Evolutionary conservation across 306 rosid genomes (phyloP).

Genomic region (Sicyos baderoa): DNA sequence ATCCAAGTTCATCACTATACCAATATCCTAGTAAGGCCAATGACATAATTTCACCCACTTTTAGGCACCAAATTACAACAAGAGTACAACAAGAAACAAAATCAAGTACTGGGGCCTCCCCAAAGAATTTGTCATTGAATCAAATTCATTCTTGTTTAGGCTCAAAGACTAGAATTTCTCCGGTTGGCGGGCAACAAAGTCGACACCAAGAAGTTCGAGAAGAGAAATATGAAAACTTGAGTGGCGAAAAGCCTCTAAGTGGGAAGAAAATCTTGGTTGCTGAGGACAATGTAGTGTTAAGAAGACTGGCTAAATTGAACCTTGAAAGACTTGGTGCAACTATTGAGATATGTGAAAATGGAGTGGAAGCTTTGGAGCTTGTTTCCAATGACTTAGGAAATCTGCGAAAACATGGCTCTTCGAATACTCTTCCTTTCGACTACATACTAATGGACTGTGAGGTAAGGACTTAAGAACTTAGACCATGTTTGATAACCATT

Average conservation of each 20-base stretch:
- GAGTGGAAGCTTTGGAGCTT: slow-evolving; percentile 39
- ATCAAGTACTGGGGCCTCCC: slow-evolving; percentile 13
- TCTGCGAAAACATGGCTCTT: slow-evolving; percentile 16
- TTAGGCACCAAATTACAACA: slow-evolving; percentile 9
- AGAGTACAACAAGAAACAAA: slow-evolving; percentile 1
- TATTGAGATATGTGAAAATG: slow-evolving; percentile 45
- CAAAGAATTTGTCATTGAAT: slow-evolving; percentile 16
- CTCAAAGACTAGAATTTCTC: slow-evolving; percentile 14
- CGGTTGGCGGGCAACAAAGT: not conserved
- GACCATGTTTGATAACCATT: no score
- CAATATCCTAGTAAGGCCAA: not conserved
- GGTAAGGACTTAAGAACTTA: slow-evolving; percentile 45
- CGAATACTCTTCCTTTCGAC: slow-evolving; percentile 41
- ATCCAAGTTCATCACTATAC: slow-evolving; percentile 16
- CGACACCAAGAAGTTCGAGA: slow-evolving; percentile 23
- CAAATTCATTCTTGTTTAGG: slow-evolving; percentile 12
- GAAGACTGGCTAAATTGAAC: slow-evolving; percentile 25
- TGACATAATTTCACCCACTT: not conserved
- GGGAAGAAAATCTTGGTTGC: slow-evolving; percentile 59
- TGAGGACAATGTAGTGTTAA: slow-evolving; percentile 34
- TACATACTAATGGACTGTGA: slow-evolving; percentile 74
- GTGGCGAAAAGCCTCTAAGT: slow-evolving; percentile 25
- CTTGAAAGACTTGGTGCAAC: slow-evolving; percentile 43
- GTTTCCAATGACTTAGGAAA: slow-evolving; percentile 31
- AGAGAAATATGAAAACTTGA: slow-evolving; percentile 25